Evolutionary conservation across 805 yeast species (phyloP).

Genomic region (Schizosaccharomyces cryophilus): DNA sequence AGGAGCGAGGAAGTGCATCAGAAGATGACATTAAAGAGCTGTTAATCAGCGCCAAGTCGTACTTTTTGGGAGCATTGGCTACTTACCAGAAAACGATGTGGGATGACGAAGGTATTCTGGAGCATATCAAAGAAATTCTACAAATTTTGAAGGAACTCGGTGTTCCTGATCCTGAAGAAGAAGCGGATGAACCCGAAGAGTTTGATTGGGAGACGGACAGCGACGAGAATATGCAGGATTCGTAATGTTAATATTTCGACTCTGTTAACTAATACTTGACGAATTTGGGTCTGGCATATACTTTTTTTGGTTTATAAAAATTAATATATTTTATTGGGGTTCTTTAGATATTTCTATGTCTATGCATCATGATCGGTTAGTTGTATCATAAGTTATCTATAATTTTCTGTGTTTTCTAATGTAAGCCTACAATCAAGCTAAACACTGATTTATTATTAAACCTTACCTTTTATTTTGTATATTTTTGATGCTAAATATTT

Average conservation of each 20-base stretch:
- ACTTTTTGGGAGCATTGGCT: background rate
- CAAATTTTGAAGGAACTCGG: background rate
- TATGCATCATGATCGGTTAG: too few species aligned
- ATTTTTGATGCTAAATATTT: background rate
- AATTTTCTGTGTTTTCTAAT: background rate
- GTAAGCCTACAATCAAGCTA: background rate
- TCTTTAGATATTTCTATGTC: too few species aligned
- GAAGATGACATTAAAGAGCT: background rate
- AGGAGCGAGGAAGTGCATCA: background rate
- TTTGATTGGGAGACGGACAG: background rate
- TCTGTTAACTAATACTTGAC: background rate
- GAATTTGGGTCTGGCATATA: background rate
- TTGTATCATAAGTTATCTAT: too few species aligned
- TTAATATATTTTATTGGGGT: background rate
- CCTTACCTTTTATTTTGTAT: background rate
- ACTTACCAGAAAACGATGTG: background rate
- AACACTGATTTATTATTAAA: background rate
- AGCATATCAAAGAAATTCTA: background rate
- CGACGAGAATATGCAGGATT: conserved; percentile 1
- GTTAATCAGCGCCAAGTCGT: background rate
- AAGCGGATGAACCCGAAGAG: conserved; percentile 10
- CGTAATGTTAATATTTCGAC: background rate
- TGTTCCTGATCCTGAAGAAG: background rate
- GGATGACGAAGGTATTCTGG: conserved; percentile 2
- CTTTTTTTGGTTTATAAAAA: background rate